These are phyloP conservation scores for Penicillium dipodomyicola DNA, from an alignment of 495 filamentous ascomycete genomes.

Conservation along the genomic window DNA sequence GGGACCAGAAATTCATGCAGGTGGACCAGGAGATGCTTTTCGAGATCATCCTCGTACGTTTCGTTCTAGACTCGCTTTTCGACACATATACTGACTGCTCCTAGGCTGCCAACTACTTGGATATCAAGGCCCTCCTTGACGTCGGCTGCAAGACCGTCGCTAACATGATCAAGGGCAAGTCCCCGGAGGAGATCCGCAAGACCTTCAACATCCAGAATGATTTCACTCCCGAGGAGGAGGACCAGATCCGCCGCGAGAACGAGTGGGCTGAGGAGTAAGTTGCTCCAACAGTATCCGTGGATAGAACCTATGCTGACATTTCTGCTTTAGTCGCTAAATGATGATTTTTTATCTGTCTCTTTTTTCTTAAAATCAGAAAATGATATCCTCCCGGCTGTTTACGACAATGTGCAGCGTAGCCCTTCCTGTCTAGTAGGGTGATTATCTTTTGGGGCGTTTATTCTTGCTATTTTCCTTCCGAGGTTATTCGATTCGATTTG, in stretches of 20 bases:
- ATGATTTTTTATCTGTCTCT: not conserved
- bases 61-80: not conserved
- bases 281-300: not conserved
- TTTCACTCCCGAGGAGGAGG: conserved; percentile 72
- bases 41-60: conserved; percentile 91
- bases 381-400: conserved; percentile 1
- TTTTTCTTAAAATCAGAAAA: conserved; percentile 8
- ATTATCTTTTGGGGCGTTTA: conserved; percentile 1
- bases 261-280: conserved; percentile 71
- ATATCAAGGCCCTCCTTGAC: conserved; percentile 67
- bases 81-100: conserved; percentile 1
- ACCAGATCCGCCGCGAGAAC: conserved; percentile 69
- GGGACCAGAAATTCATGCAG: conserved; percentile 99
- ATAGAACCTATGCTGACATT: not conserved
- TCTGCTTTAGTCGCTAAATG: conserved; percentile 39
- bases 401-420: conserved; percentile 1
- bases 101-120: conserved; percentile 69
- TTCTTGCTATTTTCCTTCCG: not conserved
- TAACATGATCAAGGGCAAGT: conserved; percentile 74
- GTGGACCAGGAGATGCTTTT: conserved; percentile 99
- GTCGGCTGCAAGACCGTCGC: conserved; percentile 69
- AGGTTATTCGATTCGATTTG: not conserved
- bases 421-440: not conserved
- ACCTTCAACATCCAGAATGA: conserved; percentile 76
- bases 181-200: conserved; percentile 70